Percentiles rank a stretch among this genome's conserved stretches.
phyloP scores from a whole-genome alignment of 2,329 filamentous ascomycete species.

The Aspergillus sergii region DNA sequence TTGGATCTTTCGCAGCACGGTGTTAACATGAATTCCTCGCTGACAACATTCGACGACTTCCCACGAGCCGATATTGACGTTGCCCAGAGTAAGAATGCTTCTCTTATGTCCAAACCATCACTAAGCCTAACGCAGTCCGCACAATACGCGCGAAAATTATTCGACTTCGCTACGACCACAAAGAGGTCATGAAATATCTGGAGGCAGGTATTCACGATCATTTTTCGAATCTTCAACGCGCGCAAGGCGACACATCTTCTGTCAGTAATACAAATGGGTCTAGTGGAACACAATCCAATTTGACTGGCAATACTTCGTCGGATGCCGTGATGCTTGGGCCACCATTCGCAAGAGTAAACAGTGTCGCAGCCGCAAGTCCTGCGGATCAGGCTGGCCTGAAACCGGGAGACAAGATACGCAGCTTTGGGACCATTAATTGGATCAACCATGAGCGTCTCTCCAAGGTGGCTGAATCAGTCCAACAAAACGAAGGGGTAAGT shows the following conservation, averaged over 20 bases:
- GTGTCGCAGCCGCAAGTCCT: constrained; percentile 74
- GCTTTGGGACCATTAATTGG: constrained; percentile 82
- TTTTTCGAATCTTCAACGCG: constrained; percentile 71
- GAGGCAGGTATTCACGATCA: constrained; percentile 87
- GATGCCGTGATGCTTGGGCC: constrained; percentile 50
- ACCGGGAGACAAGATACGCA: constrained; percentile 76
- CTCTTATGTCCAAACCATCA: constrained; percentile 1
- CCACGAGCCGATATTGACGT: constrained; percentile 93
- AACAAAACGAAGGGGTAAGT: constrained; percentile 84
- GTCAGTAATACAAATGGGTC: constrained; percentile 29
- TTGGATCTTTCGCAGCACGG: constrained; percentile 67
- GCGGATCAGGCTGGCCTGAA: constrained; percentile 80
- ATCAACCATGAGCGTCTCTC: constrained; percentile 83
- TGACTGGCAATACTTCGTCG: constrained; percentile 25
- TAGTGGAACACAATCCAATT: constrained; percentile 22
- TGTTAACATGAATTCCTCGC: constrained; percentile 86
- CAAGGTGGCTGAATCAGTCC: constrained; percentile 86
- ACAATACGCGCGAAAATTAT: constrained; percentile 93
- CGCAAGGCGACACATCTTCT: constrained; percentile 43
- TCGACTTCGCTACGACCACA: constrained; percentile 88
- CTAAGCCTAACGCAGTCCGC: constrained; percentile 63
- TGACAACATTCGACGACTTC: constrained; percentile 88
- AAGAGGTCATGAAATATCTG: constrained; percentile 78
- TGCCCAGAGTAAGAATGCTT: constrained; percentile 72
- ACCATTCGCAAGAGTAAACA: constrained; percentile 89